Evolutionary conservation across 2,329 filamentous ascomycete species (phyloP), one percentile per base, ranked within the genome.

Genomic region (Domatiomyces catenatus): DNA sequence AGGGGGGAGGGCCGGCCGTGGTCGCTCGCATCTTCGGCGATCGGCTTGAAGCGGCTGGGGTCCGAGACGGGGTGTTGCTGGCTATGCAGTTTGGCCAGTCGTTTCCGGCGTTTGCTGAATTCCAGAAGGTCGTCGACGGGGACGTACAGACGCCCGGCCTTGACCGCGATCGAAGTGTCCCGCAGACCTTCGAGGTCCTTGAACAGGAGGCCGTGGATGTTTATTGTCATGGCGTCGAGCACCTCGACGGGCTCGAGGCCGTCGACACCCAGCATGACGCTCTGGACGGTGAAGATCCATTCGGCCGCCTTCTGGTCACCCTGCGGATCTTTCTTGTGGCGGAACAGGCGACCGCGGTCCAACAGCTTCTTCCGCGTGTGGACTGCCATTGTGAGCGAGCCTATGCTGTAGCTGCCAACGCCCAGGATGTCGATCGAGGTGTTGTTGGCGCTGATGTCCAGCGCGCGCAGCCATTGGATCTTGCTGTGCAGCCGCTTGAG

Each of bases 301-400:
- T 98, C 93, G 1, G 89, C 90, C 42, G 92, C 88, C 46, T 78
- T 75, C 59, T 84, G 80, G 47, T 79, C 71, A 24, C 75, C 73
- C 44, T 74, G 74, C 56, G 78, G 73, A 56, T 80, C 73, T 62
- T 81, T 80, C 66, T 83, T 77, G 62, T 87, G 86, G 59, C 89
- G 83, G 67, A 94, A 94, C 60, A 94, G 82, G 44, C 88, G 84
- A 52, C 86, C 87, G 50, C 88, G 80, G 63, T 95, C 89, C 26
- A 94, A 86, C 67, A 89, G 90, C 68, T 94, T 93, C 54, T 80
- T 81, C 59, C 93, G 75, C 5, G 92, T 96, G 63, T 98, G 90
- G 49, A 98, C 85, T 4, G 86, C 84, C 53, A 94, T 71, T 12
- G 84, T 88, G 60, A 95, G 77, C 59, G 79, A 86, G 52, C 89